A percentile compares a stretch with the other conserved stretches of the same genome.
These are phyloP conservation scores for Gossypium australe DNA, from an alignment of 345 rosid species.

Conservation along the genomic window DNA sequence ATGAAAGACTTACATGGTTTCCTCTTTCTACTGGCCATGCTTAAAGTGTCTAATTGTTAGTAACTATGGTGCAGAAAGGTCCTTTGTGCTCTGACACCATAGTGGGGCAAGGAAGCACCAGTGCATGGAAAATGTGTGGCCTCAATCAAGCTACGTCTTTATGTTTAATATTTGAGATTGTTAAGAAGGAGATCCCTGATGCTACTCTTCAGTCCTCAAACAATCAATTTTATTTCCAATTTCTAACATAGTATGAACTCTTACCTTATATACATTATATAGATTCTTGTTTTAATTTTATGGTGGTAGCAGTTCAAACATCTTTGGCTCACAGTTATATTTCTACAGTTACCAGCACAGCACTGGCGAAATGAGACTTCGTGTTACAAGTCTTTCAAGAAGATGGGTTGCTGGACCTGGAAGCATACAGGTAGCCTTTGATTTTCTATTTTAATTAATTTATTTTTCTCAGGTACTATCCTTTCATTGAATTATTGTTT, in stretches of 20 bases:
- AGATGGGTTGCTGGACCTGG: slow-evolving; percentile 93
- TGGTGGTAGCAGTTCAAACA: slow-evolving; percentile 14
- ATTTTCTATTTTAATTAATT: slow-evolving; percentile 8
- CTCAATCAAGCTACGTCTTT: slow-evolving; percentile 80
- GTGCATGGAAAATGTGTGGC: slow-evolving; percentile 98
- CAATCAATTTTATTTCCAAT: slow-evolving; percentile 89
- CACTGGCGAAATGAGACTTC: slow-evolving; percentile 82
- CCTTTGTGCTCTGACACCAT: slow-evolving; percentile 69
- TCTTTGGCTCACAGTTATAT: slow-evolving; percentile 23
- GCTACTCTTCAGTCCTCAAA: slow-evolving; percentile 51
- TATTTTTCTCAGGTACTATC: not conserved
- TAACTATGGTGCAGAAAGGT: slow-evolving; percentile 71
- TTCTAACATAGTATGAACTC: slow-evolving; percentile 72
- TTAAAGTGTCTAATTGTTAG: slow-evolving; percentile 14
- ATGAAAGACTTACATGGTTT: not conserved
- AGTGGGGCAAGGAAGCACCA: slow-evolving; percentile 79
- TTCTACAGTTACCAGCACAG: slow-evolving; percentile 78
- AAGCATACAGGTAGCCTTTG: slow-evolving; percentile 64
- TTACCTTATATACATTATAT: slow-evolving; percentile 7
- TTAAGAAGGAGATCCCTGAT: slow-evolving; percentile 69
- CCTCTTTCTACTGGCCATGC: slow-evolving; percentile 11
- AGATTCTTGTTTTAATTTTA: not conserved
- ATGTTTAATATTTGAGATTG: slow-evolving; percentile 74
- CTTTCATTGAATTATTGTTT: not conserved
- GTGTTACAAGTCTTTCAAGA: slow-evolving; percentile 83